Base-by-base conservation (phyloP, 495 filamentous ascomycete genomes). In the Aspergillus steynii region DNA sequence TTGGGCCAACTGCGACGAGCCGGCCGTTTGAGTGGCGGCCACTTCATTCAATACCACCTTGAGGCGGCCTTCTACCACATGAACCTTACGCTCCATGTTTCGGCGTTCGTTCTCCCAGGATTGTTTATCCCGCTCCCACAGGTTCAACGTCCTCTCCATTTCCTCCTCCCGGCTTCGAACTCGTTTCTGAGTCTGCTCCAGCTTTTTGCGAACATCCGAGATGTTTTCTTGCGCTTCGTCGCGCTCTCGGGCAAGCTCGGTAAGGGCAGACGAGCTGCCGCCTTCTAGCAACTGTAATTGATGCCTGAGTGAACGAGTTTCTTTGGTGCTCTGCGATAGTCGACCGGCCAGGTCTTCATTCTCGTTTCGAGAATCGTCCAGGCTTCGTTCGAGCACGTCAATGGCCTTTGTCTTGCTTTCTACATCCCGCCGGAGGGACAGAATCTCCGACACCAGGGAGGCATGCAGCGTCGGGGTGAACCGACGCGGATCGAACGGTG, bases 381-480 rank as follows among this genome's bases (percentile, higher is more conserved):
- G 76, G 26, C 81, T 88, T 7, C 82, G 77, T 77, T 99, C 96
- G 34, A 99, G 77, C 34, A 82, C 82, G 71, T 96, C 91, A 48
- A 99, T 93, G 32, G 90, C 81, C 62, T 87, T 90, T 25, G 88
- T 81, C 71, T 96, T 97, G 48, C 86, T 89, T 70, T 98, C 95
- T 56, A 97, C 83, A 60, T 98, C 96, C 50, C 95, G 82, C 4
- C 92, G 86, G 50, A 99, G 74, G 1, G 86, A 85, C 28, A 98
- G 83, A 61, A 99, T 99, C 71, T 99, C 94, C 0, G 94, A 92
- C 5, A 99, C 93, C 7, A 99, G 82, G 50, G 90, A 97, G 14
- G 95, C 95, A 76, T 97, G 96, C 25, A 98, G 82, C 2, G 93
- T 97, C 4, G 95, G 95, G 5, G 95, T 98, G 66, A 99, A 97